Base-by-base conservation (phyloP, 2,329 filamentous ascomycete genomes). In the Colletotrichum brevisporum region DNA sequence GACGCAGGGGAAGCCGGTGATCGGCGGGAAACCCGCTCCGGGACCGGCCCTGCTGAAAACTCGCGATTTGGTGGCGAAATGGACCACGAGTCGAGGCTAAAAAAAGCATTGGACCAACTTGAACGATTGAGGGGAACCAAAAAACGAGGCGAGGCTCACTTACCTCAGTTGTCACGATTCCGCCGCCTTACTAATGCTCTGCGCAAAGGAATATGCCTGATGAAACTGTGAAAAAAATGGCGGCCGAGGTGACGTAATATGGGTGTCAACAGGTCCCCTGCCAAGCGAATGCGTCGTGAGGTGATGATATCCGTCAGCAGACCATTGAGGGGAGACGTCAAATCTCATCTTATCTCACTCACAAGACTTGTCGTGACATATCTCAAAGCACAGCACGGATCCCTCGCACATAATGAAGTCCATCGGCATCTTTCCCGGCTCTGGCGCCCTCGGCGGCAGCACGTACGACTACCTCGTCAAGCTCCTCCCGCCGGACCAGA, bases 391-490 rank as follows among this genome's bases (percentile, higher is more conserved):
- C 36, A 9, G 21, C 21, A 21, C 4, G 4, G 39, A 31, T 15
- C 43, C 10, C 41, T 6, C 10, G 5, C 16, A 24, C n/a, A 52
- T 12, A 13, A 79, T 77, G 74, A 76, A 74, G 67, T 81, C 77
- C 3, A 78, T 84, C 67, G 83, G 82, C 64, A 80, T 85, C 63
- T 85, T 86, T 73, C 86, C 86, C 31, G 85, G 84, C 21, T 83
- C 86, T 0, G 88, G 87, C 47, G 85, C 80, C 41, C 82, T 89
- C 1, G 87, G 85, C 70, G 76, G 78, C 59, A 86, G 84, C 73
- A 86, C 85, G 36, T 78, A 85, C 74, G 78, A 78, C 36, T 84
- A 87, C 70, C 80, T 89, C 6, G 77, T 84, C 2, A 74, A 79
- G 13, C 78, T 79, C 4, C 76, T 85, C 26, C 80, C 83, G n/a